Evolutionary conservation across 2,329 filamentous ascomycete genomes (phyloP).

Genomic region (Arthroderma sp.): DNA sequence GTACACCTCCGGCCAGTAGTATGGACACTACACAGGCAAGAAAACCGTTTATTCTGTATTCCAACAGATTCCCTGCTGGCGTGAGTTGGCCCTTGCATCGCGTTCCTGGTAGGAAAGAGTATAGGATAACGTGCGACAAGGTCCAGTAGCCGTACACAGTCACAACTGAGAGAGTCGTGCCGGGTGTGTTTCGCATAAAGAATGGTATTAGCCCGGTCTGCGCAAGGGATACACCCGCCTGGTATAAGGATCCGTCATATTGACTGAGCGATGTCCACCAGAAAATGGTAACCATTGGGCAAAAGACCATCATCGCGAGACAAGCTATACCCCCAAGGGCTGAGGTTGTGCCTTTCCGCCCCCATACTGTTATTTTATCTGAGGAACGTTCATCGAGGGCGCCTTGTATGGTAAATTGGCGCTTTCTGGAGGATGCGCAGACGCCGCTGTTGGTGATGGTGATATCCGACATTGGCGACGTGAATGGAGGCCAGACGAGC

Average conservation of each 20-base stretch:
- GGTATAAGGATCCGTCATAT: not conserved
- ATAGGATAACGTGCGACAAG: constrained; percentile 25
- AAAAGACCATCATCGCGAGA: not conserved
- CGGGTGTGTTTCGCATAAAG: not conserved
- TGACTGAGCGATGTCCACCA: not conserved
- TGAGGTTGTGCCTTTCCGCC: constrained; percentile 1
- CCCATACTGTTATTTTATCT: constrained; percentile 3
- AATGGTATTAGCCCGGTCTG: not conserved
- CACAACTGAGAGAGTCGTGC: not conserved
- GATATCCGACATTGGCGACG: not conserved
- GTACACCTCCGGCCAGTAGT: constrained; percentile 20
- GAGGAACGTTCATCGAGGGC: not conserved
- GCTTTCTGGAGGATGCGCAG: constrained; percentile 1
- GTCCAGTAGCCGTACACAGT: constrained; percentile 23
- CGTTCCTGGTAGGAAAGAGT: constrained; percentile 24
- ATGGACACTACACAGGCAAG: constrained; percentile 32
- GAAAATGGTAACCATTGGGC: not conserved
- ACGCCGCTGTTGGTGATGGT: constrained; percentile 3
- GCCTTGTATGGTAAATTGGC: not conserved
- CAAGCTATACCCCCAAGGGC: not conserved
- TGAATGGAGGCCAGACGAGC: not conserved
- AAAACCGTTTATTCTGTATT: constrained; percentile 36
- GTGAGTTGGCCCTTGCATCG: constrained; percentile 32
- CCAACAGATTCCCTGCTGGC: constrained; percentile 34
- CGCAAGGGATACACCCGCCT: not conserved